Conservation (phyloP, 208 protist genomes). For the Acanthamoeba castellanii region DNA sequence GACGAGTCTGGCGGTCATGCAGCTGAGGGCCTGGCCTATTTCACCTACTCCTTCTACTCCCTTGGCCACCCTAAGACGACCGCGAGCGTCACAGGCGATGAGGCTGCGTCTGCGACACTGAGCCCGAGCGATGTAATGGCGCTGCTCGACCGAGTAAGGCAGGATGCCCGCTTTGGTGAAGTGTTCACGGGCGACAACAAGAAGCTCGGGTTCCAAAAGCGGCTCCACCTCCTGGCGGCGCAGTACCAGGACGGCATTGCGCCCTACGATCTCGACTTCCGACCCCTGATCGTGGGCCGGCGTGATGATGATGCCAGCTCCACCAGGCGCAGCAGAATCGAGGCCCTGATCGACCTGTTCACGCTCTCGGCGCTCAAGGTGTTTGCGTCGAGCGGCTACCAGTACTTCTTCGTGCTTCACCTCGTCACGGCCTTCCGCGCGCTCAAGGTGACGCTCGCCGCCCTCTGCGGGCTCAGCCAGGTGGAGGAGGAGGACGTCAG, state of each 20-base stretch:
- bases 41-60: background rate
- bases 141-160: background rate
- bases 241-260: background rate
- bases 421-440: slow-evolving; percentile 40
- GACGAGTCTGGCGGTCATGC: background rate
- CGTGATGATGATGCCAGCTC: no score
- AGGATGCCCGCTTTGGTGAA: background rate
- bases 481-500: background rate
- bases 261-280: slow-evolving; percentile 30
- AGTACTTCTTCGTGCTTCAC: slow-evolving; percentile 60
- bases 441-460: background rate
- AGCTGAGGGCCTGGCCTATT: slow-evolving; percentile 56
- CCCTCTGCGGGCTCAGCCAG: background rate
- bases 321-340: background rate
- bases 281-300: background rate
- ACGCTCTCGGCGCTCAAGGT: slow-evolving; percentile 13
- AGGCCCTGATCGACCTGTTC: slow-evolving; percentile 15
- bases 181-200: slow-evolving; percentile 6
- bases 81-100: background rate
- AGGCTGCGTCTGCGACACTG: background rate
- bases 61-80: background rate
- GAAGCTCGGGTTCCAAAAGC: slow-evolving; percentile 26
- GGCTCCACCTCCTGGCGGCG: background rate
- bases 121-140: background rate
- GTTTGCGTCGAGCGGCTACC: slow-evolving; percentile 7